Evolutionary conservation across 305 asterid species (phyloP), one percentile per base, ranked within the genome.

Genomic region (Fraxinus angustifolia): DNA sequence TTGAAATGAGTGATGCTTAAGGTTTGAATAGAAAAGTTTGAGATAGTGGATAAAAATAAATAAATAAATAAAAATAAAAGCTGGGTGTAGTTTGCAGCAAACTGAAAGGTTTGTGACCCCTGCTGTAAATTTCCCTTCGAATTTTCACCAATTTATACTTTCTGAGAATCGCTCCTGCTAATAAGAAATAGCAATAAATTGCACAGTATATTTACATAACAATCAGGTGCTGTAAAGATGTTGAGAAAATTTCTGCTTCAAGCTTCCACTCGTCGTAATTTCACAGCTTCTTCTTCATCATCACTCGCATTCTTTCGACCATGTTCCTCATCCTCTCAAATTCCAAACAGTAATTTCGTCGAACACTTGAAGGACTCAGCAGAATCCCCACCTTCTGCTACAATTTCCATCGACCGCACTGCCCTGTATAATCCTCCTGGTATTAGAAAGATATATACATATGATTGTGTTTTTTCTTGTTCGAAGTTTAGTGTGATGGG

Each of bases 361-460:
- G 92, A 93, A 86, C 96, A 91, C 48, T 70, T 80, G 90, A 93
- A 89, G 83, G 92, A 85, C 87, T 17, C 85, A 0, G 65, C 74
- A 23, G 76, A 50, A 40, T 70, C 86, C 56, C 60, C 90, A 14
- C 86, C 90, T 6, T 82, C 92, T 75, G 79, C 93, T 81, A 79
- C 98, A 74, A 87, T 94, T 80, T 91, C 98, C 85, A 34, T 94
- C 84, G 98, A 93, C 82, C 97, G 98, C 79, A 91, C 98, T 48
- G 86, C 91, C 79, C 83, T 93, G 77, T 88, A 87, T 82, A 85
- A 89, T 60, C 93, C 93, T 70, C 81, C 94, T 1, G 93, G 98
- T 94, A 84, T 40, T 12, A n/a, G 0, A 11, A 0, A 14, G 5
- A 1, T 73, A 38, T 42, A 71, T 48, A 19, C 70, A 35, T 73